Percentiles rank a stretch among this genome's conserved stretches.
phyloP scores from a whole-genome alignment of 371 early-diverging fungal species.

The Syncephalastrum racemosum region DNA sequence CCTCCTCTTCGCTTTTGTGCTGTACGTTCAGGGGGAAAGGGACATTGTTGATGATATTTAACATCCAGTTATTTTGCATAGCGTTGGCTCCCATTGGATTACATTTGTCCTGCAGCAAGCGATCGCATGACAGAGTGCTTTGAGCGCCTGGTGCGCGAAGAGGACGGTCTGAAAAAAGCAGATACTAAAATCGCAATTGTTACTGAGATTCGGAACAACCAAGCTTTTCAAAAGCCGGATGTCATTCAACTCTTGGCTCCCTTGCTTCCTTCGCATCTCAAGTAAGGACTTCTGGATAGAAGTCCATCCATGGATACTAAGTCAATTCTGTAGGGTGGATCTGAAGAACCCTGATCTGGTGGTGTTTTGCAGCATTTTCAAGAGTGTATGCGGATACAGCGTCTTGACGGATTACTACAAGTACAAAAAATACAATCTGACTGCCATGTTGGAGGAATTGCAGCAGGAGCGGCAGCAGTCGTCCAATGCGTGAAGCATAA shows the following conservation, averaged over 20 bases:
- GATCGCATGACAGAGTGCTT: conserved; percentile 41
- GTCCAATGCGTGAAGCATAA: too few species aligned
- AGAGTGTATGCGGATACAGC: conserved; percentile 54
- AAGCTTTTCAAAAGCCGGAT: conserved; percentile 35
- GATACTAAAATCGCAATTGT: conserved; percentile 44
- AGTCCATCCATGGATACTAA: background rate
- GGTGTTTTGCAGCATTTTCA: conserved; percentile 50
- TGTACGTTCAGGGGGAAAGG: conserved; percentile 21
- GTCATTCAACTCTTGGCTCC: conserved; percentile 45
- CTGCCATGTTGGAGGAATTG: conserved; percentile 7
- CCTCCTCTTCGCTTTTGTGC: conserved; percentile 16
- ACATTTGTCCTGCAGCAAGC: conserved; percentile 48
- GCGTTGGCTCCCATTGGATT: conserved; percentile 54
- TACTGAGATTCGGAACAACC: conserved; percentile 49
- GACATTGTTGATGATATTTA: too few species aligned
- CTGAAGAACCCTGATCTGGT: conserved; percentile 47
- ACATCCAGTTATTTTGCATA: conserved; percentile 2
- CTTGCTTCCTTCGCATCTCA: conserved; percentile 39
- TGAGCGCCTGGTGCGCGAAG: conserved; percentile 25
- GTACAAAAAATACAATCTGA: conserved; percentile 49
- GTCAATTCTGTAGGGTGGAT: conserved; percentile 30
- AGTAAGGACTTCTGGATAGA: conserved; percentile 20
- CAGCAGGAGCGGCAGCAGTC: too few species aligned
- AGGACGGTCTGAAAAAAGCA: conserved; percentile 15
- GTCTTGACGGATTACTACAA: conserved; percentile 44